These are phyloP conservation scores for Stemphylium beticola DNA, from an alignment of 2,329 filamentous ascomycete genomes.

Conservation along the genomic window DNA sequence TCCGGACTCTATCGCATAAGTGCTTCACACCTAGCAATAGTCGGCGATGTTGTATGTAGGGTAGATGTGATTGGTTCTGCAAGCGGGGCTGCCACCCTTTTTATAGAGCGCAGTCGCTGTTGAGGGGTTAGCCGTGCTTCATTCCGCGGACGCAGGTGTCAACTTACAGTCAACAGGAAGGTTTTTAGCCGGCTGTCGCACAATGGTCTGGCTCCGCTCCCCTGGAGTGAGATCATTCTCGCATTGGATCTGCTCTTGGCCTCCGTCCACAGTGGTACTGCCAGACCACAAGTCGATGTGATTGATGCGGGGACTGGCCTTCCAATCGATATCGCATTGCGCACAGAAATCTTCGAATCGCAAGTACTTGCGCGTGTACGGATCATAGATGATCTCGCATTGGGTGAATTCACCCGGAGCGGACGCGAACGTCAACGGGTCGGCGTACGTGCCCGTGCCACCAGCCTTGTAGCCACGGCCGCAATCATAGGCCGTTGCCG, in stretches of 20 bases:
- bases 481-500: slow-evolving; percentile 33
- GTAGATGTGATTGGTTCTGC: slow-evolving; percentile 8
- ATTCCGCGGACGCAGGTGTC: no score
- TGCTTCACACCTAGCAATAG: slow-evolving; percentile 8
- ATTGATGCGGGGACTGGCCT: slow-evolving; percentile 14
- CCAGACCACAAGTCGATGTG: slow-evolving; percentile 34
- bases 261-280: slow-evolving; percentile 19
- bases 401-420: slow-evolving; percentile 49
- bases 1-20: no score
- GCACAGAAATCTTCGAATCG: slow-evolving; percentile 47
- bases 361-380: slow-evolving; percentile 54
- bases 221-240: slow-evolving; percentile 31
- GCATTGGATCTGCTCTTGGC: slow-evolving; percentile 28
- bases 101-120: slow-evolving; percentile 13
- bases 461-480: slow-evolving; percentile 45
- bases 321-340: slow-evolving; percentile 38
- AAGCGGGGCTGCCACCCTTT: slow-evolving; percentile 14
- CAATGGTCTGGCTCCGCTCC: slow-evolving; percentile 16
- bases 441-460: slow-evolving; percentile 51
- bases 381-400: slow-evolving; percentile 56
- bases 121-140: not conserved
- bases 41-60: slow-evolving; percentile 16
- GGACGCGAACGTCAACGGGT: slow-evolving; percentile 55
- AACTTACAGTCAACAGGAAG: slow-evolving; percentile 17
- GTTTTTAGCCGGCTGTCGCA: slow-evolving; percentile 12